Base-by-base conservation (phyloP, 257 asterid species). In the Solanum microdontum region DNA sequence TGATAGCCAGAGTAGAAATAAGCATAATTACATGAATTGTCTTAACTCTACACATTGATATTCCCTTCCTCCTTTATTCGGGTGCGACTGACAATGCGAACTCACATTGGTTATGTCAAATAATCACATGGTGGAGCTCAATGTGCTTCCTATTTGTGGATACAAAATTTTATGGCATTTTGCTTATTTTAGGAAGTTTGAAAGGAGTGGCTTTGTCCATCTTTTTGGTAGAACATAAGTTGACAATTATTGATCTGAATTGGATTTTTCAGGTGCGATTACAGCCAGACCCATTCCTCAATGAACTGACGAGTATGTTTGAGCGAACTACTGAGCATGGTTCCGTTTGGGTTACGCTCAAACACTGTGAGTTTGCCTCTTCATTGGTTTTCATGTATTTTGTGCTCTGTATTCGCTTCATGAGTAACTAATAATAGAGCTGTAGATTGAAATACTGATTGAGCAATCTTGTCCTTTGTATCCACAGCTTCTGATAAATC, bases 251-350 rank as follows among this genome's bases (percentile, higher is more conserved):
- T 33, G 32, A 37, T 73, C 39, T 8, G 39, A 43, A 10, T 39
- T 86, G 58, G 62, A 74, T 70, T 86, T 60, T 15, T 30, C 89
- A 94, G 98, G 97, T 91, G 51, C 97, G 98, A 10, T 89, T 94
- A 88, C 96, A 92, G 88, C 97, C 94, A 13, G 98, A 94, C 73
- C 98, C 97, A 17, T 94, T 94, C 90, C 95, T 94, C 88, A 94
- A 87, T 90, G 96, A 94, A 89, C 95, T 94, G 84, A 93, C 94
- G 39, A 90, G 85, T 89, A 93, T 94, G 96, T 94, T 94, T 84
- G 98, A 94, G 92, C 95, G 95, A 70, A 93, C 95, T 62, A 90
- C 94, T 6, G 95, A 93, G 83, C 92, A 91, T 91, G 98, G 98
- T 28, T 94, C 98, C 51, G 94, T 94, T 83, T 94, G 98, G 98